phyloP scores from a whole-genome alignment of 495 filamentous ascomycete species.

The Penicillium odoratum region DNA sequence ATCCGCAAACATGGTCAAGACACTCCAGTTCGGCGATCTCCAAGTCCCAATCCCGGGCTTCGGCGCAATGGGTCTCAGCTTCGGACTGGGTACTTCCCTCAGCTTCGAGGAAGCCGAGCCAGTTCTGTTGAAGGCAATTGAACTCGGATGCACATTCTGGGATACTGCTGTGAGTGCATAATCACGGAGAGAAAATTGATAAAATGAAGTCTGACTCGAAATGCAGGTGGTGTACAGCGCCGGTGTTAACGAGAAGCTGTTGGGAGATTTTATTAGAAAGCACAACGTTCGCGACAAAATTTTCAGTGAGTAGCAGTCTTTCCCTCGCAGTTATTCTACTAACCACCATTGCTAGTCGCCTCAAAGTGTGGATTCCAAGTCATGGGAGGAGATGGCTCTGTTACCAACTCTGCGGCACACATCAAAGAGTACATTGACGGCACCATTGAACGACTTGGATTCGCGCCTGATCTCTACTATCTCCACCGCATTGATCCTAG shows the following conservation, averaged over 20 bases:
- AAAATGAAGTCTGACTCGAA: neutral
- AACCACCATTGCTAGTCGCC: slow-evolving; percentile 32
- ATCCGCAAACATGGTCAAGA: slow-evolving; percentile 40
- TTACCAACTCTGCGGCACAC: slow-evolving; percentile 51
- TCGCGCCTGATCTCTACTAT: slow-evolving; percentile 47
- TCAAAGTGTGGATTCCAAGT: slow-evolving; percentile 48
- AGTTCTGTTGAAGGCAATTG: slow-evolving; percentile 50
- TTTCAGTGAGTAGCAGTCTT: slow-evolving; percentile 36
- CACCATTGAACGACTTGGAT: slow-evolving; percentile 51
- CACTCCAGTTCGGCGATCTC: slow-evolving; percentile 41
- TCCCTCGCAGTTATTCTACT: neutral
- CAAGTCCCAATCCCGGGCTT: slow-evolving; percentile 45
- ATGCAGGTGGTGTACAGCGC: slow-evolving; percentile 47
- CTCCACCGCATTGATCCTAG: slow-evolving; percentile 44
- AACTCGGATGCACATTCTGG: slow-evolving; percentile 55
- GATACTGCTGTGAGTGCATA: slow-evolving; percentile 45
- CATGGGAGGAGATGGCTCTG: slow-evolving; percentile 26
- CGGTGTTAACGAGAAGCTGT: slow-evolving; percentile 50
- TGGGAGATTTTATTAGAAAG: slow-evolving; percentile 54
- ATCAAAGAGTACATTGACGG: slow-evolving; percentile 55
- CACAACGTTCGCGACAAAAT: slow-evolving; percentile 51
- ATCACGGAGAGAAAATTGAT: neutral
- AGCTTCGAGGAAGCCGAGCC: slow-evolving; percentile 49
- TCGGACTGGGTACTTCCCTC: slow-evolving; percentile 41
- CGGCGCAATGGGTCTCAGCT: slow-evolving; percentile 50